Evolutionary conservation across 805 yeast genomes (phyloP).

Genomic region (Teunomyces tritomae): DNA sequence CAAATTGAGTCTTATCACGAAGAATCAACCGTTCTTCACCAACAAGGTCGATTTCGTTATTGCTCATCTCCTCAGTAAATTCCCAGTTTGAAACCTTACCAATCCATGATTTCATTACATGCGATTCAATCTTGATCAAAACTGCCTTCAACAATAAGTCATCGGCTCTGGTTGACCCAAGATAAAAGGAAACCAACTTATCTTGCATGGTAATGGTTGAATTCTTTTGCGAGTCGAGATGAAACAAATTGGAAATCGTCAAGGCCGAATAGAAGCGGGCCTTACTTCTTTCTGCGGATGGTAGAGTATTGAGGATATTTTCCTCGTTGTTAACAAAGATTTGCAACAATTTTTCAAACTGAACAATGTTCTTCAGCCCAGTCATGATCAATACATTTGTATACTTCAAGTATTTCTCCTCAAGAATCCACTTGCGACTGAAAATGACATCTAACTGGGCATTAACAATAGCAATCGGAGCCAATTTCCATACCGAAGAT

Average conservation of each 20-base stretch:
- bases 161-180: constrained; percentile 59
- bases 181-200: constrained; percentile 47
- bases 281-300: constrained; percentile 17
- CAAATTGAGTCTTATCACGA: constrained; percentile 43
- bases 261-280: constrained; percentile 44
- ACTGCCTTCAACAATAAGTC: constrained; percentile 63
- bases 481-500: constrained; percentile 29
- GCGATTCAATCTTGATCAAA: constrained; percentile 56
- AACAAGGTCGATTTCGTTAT: constrained; percentile 44
- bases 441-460: constrained; percentile 66
- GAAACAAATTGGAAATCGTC: constrained; percentile 49
- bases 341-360: constrained; percentile 57
- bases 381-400: constrained; percentile 36
- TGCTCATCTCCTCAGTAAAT: constrained; percentile 40
- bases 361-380: constrained; percentile 32
- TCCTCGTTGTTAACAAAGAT: constrained; percentile 54
- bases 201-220: constrained; percentile 49
- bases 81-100: constrained; percentile 65
- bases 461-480: constrained; percentile 49
- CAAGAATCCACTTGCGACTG: constrained; percentile 44
- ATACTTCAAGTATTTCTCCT: constrained; percentile 45
- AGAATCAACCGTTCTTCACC: constrained; percentile 48
- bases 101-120: constrained; percentile 60
- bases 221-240: constrained; percentile 42
- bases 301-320: constrained; percentile 30